Evolutionary conservation across 2,329 filamentous ascomycete genomes (phyloP), one percentile per base, ranked within the genome.

Genomic region (Cercospora berteroae): DNA sequence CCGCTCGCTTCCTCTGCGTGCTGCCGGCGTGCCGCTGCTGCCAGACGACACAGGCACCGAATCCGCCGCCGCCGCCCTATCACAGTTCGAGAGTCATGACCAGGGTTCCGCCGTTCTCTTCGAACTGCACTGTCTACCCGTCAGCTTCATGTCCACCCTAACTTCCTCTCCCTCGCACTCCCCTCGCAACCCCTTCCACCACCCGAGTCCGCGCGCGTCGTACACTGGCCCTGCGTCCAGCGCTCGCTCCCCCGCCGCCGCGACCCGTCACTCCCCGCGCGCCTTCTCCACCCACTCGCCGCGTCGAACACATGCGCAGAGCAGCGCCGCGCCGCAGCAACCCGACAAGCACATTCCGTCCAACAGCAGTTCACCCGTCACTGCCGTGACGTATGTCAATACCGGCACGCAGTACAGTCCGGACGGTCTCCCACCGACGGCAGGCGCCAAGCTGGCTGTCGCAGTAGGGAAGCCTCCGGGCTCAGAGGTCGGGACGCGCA

Each of bases 361-460:
- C 56, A 42, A 67, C 33, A 42, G 12, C 33, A 63, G 48, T 39
- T 61, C 60, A 44, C 42, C 29, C 33, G 42, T 25, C 36, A 65
- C 64, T 56, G 66, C 63, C 52, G 67, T 60, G 18, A 57, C 68
- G 61, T 76, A 76, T 77, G 80, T 80, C 66, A 83, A 86, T 79
- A 80, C 80, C 36, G 81, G 79, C 67, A 87, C 85, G 39, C 85
- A 87, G 75, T 87, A 86, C 75, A 84, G 83, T 52, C 84, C 83
- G 55, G 80, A 82, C 65, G 80, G 79, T 67, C 79, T 76, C 63
- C 80, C 83, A 70, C 79, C 82, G 67, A 83, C 83, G 63, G 79
- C 76, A 60, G 69, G 67, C 57, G 68, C 55, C 67, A 70, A 70
- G 57, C 63, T 73, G 63, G 66, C 72, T 64, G 66, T 67, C 58